These are phyloP conservation scores for Xanthoconium stramineum DNA, from an alignment of 768 basidiomycete genomes.

Conservation along the genomic window DNA sequence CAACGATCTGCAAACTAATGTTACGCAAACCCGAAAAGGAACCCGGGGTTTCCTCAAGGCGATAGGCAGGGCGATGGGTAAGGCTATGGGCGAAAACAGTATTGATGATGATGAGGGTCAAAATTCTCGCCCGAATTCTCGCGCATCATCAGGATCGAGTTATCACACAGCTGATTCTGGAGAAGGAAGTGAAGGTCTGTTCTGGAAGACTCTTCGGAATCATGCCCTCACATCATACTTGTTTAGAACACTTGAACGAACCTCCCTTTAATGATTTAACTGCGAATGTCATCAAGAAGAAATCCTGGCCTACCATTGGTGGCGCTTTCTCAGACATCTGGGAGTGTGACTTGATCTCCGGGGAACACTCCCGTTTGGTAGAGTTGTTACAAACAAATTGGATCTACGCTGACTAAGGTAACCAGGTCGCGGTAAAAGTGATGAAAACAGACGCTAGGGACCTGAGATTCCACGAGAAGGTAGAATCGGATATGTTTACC, in stretches of 20 bases:
- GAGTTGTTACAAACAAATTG: neutral
- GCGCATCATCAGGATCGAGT: neutral
- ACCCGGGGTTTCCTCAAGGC: too few relatives aligned
- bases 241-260: conserved; percentile 7
- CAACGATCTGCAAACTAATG: too few relatives aligned
- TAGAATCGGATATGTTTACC: conserved; percentile 10
- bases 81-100: too few relatives aligned
- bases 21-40: neutral
- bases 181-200: conserved; percentile 11
- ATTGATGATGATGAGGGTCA: too few relatives aligned
- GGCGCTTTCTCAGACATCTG: conserved; percentile 25
- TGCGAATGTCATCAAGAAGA: neutral
- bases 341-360: conserved; percentile 20
- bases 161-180: conserved; percentile 7
- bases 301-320: neutral
- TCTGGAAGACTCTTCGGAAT: neutral
- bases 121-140: too few relatives aligned
- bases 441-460: conserved; percentile 2
- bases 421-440: conserved; percentile 23
- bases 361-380: conserved; percentile 4
- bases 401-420: neutral
- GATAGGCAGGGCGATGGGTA: too few relatives aligned
- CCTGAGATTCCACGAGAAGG: conserved; percentile 9
- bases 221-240: neutral
- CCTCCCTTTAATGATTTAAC: conserved; percentile 1